These are phyloP conservation scores for Aspergillus sp. DNA, from an alignment of 2,329 filamentous ascomycete genomes.

Conservation along the genomic window DNA sequence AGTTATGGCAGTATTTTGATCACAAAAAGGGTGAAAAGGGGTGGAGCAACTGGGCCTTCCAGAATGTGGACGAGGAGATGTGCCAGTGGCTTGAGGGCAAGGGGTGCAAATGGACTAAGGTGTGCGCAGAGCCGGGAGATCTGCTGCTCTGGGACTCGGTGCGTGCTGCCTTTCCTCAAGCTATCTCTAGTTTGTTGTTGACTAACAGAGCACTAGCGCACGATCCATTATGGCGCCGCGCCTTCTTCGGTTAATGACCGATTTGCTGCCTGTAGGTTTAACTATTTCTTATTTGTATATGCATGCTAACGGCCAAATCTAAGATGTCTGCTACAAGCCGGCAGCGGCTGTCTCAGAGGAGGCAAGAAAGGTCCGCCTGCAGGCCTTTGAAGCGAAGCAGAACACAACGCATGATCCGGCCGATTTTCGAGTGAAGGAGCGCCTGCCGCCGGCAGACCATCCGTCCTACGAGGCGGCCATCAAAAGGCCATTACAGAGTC, in stretches of 20 bases:
- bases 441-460: background rate
- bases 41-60: background rate
- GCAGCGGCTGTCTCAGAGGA: background rate
- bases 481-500: background rate
- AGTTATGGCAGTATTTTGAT: background rate
- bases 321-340: background rate
- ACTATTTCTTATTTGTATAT: too few species aligned
- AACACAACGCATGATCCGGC: background rate
- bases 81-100: background rate
- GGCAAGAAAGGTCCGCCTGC: background rate
- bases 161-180: background rate
- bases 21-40: background rate
- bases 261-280: background rate
- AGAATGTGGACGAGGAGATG: background rate
- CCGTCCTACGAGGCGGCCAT: background rate
- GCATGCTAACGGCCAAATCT: background rate
- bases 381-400: background rate
- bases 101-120: background rate
- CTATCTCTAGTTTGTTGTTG: background rate
- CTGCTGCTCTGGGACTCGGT: slow-evolving; percentile 1
- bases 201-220: background rate
- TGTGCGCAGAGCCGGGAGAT: background rate
- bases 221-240: background rate
- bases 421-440: background rate
- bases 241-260: background rate